Base-by-base conservation (phyloP, 306 rosid species). In the Casuarina glauca region DNA sequence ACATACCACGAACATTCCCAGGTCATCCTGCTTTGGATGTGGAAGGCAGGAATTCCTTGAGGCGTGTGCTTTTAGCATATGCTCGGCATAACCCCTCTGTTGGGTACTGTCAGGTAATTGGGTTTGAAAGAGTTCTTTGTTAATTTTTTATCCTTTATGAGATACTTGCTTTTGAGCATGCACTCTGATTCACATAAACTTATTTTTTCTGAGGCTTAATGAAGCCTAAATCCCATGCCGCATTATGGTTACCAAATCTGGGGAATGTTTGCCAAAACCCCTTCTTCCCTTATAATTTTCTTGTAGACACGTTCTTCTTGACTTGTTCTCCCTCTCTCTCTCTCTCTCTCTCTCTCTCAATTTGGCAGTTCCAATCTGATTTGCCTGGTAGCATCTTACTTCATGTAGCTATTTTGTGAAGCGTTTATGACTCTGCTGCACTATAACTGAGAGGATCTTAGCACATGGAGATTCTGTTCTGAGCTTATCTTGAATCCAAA, bases 21-120 rank as follows among this genome's bases (percentile, higher is more conserved):
- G 98, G 97, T 42, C 96, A 93, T 88, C 98, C 97, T 86, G 98
- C 98, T 77, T 85, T 92, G 88, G 88, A 92, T 54, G 97, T 91
- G 80, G 75, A 89, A 81, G 98, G 97, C 45, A 88, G 97, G 77
- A 77, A 87, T 84, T 92, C 97, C 61, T 85, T 95, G 85, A 89
- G 97, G 88, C 97, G 97, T 75, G 83, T 95, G 75, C 92, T 95
- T 74, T 58, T 89, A 74, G 97, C 98, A 76, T 94, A 94, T 86
- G 97, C 97, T 86, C 89, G 89, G 16, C 97, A 92, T 87, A 94
- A 94, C 80, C 98, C 97, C 76, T 78, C 93, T 48, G 97, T 92
- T 84, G 98, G 98, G 57, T 94, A 94, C 76, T 92, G 97, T 82
- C 98, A 94, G 97, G 98, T 94, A 90, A 85, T 45, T 72, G 73